Base-by-base conservation (phyloP, 768 basidiomycete species). In the Podaxis sp. region DNA sequence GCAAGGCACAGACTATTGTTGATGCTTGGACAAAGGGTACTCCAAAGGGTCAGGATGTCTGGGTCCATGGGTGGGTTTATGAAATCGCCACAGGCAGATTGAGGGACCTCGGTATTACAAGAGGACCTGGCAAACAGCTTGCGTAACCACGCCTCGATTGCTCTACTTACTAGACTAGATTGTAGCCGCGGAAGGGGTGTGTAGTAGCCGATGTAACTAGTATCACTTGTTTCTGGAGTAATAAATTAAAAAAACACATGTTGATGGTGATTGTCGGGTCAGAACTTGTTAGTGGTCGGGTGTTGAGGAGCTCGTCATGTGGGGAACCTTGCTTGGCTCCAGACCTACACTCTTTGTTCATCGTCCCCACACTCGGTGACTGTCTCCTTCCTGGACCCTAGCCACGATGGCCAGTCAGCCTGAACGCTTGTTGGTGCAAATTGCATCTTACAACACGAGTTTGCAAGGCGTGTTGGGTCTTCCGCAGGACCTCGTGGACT, bases 361-460 rank as follows among this genome's bases (percentile, higher is more conserved):
- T 55, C 17, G 8, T 39, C 54, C 12, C 36, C 36, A 55, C 39
- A 7, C 22, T 40, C 39, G 13, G 36, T 22, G 54, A 24, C 4
- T 7, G 33, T 36, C 22, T 49, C n/a, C 44, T 56, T n/a, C 17
- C 22, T 40, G 19, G 33, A 30, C 42, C 36, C 54, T 6, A n/a
- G n/a, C 17, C 39, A 19, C 22, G 53, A 36, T 44, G 65, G 46
- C 54, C 65, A 48, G 51, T 26, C 56, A 28, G 63, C 67, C 42
- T 13, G 76, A 76, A 62, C 77, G 75, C 19, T 70, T 89, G 22
- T 77, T 92, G 59, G 87, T 94, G 4, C 92, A 93, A 69, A 87
- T 94, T 59, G 90, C 90, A 11, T 87, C 93, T 2, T 97, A 95
- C 78, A 97, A 97, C 71, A 94, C 94, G 5, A 95, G 95, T 70